phyloP scores from a whole-genome alignment of 768 basidiomycete species.

The Suillus cothurnatus region DNA sequence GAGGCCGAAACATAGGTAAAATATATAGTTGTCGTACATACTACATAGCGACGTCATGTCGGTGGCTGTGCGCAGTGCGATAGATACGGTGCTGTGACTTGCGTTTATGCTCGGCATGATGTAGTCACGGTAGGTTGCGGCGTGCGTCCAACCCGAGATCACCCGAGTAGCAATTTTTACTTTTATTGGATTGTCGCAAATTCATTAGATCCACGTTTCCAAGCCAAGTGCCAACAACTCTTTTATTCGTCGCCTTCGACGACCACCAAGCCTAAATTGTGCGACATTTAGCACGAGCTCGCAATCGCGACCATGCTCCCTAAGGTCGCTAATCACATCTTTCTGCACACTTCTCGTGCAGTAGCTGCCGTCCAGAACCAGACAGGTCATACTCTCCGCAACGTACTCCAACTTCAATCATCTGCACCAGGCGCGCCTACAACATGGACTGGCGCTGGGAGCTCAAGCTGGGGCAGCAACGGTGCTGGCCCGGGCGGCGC shows the following conservation, averaged over 20 bases:
- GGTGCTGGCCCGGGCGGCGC: slow-evolving; percentile 71
- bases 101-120: slow-evolving; percentile 19
- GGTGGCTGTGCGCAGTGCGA: background rate
- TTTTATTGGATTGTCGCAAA: slow-evolving; percentile 17
- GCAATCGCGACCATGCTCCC: slow-evolving; percentile 62
- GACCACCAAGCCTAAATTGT: slow-evolving; percentile 5
- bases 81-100: background rate
- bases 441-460: slow-evolving; percentile 42
- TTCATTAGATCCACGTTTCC: background rate
- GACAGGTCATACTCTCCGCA: slow-evolving; percentile 65
- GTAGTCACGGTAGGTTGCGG: slow-evolving; percentile 1
- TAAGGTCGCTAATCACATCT: slow-evolving; percentile 77
- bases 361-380: slow-evolving; percentile 78
- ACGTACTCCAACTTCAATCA: slow-evolving; percentile 72
- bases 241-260: slow-evolving; percentile 1
- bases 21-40: background rate
- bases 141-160: slow-evolving; percentile 17
- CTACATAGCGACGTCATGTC: background rate
- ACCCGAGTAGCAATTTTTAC: slow-evolving; percentile 20
- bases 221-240: background rate
- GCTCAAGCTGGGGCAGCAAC: slow-evolving; percentile 55
- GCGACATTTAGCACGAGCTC: slow-evolving; percentile 6
- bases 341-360: slow-evolving; percentile 76
- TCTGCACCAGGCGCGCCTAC: slow-evolving; percentile 46
- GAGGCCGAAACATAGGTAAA: slow-evolving; percentile 16